Conservation (phyloP, 2,329 filamentous ascomycete genomes). For the Diaporthe velutina region DNA sequence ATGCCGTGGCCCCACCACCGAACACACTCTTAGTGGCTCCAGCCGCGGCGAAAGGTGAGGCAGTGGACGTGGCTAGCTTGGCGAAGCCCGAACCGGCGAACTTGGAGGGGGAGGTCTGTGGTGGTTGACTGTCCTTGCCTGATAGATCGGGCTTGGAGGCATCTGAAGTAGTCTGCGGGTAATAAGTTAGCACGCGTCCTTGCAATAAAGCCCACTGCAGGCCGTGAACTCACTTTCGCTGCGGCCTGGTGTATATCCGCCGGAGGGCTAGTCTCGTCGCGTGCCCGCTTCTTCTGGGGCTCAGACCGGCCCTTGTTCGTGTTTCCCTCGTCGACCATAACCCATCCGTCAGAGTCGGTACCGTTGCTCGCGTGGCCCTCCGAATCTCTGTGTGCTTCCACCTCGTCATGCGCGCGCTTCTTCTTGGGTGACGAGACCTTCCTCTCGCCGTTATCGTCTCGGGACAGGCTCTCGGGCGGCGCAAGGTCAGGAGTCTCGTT, state of each 20-base stretch:
- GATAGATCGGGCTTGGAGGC: slow-evolving; percentile 43
- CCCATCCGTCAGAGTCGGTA: slow-evolving; percentile 52
- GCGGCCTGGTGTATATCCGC: slow-evolving; percentile 34
- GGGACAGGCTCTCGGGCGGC: slow-evolving; percentile 47
- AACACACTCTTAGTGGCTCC: slow-evolving; percentile 65
- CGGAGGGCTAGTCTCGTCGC: slow-evolving; percentile 57
- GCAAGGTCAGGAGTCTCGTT: slow-evolving; percentile 50
- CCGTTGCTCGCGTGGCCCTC: slow-evolving; percentile 57
- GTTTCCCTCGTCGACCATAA: slow-evolving; percentile 36
- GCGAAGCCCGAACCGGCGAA: slow-evolving; percentile 79
- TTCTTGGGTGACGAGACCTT: slow-evolving; percentile 73
- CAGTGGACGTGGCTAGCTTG: slow-evolving; percentile 70
- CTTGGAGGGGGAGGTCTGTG: slow-evolving; percentile 67
- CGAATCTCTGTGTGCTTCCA: slow-evolving; percentile 62
- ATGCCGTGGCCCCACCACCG: slow-evolving; percentile 59
- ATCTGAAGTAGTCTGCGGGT: slow-evolving; percentile 42
- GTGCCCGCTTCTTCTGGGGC: slow-evolving; percentile 75
- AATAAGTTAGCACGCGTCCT: slow-evolving; percentile 25
- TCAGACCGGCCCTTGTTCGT: slow-evolving; percentile 63
- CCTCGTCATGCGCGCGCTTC: slow-evolving; percentile 72
- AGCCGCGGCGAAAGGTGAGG: slow-evolving; percentile 74
- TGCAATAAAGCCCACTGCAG: background rate
- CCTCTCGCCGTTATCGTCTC: slow-evolving; percentile 60
- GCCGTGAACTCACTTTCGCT: slow-evolving; percentile 26
- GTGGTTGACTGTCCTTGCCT: slow-evolving; percentile 48